Percentiles rank a stretch among this genome's conserved stretches.
phyloP scores from a whole-genome alignment of 2,329 filamentous ascomycete species.

The Monosporascus sp. region DNA sequence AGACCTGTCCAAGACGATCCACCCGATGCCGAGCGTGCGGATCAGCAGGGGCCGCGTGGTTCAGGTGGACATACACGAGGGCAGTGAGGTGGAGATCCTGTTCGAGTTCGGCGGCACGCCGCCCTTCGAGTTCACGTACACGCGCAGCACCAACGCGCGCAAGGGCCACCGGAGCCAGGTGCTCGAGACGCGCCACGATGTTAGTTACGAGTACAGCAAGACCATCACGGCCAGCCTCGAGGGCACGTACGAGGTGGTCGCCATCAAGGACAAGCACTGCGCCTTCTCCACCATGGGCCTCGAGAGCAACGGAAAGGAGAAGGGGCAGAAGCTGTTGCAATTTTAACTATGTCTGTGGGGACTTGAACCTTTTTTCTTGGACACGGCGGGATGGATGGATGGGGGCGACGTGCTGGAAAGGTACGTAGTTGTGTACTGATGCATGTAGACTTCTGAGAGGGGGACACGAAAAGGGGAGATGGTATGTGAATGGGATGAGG shows the following conservation, averaged over 20 bases:
- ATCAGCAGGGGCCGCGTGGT: conserved; percentile 79
- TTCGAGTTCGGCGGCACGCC: conserved; percentile 96
- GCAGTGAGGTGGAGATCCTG: conserved; percentile 84
- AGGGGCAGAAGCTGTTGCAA: conserved; percentile 34
- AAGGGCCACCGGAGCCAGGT: conserved; percentile 74
- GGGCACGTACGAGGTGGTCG: conserved; percentile 94
- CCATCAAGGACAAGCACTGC: conserved; percentile 91
- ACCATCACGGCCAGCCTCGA: conserved; percentile 82
- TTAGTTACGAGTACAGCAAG: conserved; percentile 76
- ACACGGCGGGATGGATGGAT: neutral
- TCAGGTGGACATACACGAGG: conserved; percentile 92
- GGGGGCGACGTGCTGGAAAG: neutral
- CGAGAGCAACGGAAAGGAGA: conserved; percentile 38
- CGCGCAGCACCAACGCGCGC: conserved; percentile 76
- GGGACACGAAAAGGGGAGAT: neutral
- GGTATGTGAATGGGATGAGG: neutral
- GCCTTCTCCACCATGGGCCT: conserved; percentile 72
- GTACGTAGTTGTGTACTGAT: neutral
- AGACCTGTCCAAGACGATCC: conserved; percentile 75
- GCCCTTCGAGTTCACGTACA: conserved; percentile 97
- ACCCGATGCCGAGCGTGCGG: conserved; percentile 84
- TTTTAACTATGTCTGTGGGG: conserved; percentile 4
- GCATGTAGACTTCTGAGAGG: neutral
- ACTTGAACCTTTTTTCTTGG: neutral
- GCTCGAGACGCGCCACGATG: conserved; percentile 85